These are phyloP conservation scores for Peronospora farinosa DNA, from an alignment of 352 stramenopile species.

Conservation along the genomic window DNA sequence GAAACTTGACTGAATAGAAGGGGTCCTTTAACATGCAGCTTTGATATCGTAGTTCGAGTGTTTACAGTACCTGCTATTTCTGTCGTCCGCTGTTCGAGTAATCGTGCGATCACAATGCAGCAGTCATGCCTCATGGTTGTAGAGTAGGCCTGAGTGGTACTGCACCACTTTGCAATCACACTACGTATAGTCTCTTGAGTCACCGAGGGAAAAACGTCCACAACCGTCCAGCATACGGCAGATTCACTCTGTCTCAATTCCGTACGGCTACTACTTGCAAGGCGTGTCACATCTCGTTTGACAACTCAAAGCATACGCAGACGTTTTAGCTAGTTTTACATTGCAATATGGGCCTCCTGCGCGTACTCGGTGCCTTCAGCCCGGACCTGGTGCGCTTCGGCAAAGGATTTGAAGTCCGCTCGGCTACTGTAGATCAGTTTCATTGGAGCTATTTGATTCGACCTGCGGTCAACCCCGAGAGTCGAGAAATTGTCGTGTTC, in stretches of 20 bases:
- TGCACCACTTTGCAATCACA: conserved; percentile 21
- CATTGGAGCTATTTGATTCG: conserved; percentile 62
- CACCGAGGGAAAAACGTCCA: background rate
- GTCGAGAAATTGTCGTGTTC: conserved; percentile 49
- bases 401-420: conserved; percentile 35
- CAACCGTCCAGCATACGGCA: conserved; percentile 16
- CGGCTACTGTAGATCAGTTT: conserved; percentile 40
- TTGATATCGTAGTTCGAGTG: too few species aligned
- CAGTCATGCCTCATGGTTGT: conserved; percentile 5
- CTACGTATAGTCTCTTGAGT: background rate
- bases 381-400: conserved; percentile 41
- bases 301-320: background rate
- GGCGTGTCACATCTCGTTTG: conserved; percentile 23
- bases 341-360: conserved; percentile 16
- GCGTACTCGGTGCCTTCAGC: conserved; percentile 17
- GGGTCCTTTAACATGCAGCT: too few species aligned
- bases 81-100: conserved; percentile 11
- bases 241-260: conserved; percentile 17
- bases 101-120: conserved; percentile 9
- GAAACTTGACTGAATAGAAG: too few species aligned
- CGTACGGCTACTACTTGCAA: background rate
- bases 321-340: too few species aligned
- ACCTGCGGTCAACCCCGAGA: conserved; percentile 15
- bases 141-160: conserved; percentile 2
- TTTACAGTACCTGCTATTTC: background rate